phyloP scores from a whole-genome alignment of 2,329 filamentous ascomycete species.

The Verticillium longisporum region DNA sequence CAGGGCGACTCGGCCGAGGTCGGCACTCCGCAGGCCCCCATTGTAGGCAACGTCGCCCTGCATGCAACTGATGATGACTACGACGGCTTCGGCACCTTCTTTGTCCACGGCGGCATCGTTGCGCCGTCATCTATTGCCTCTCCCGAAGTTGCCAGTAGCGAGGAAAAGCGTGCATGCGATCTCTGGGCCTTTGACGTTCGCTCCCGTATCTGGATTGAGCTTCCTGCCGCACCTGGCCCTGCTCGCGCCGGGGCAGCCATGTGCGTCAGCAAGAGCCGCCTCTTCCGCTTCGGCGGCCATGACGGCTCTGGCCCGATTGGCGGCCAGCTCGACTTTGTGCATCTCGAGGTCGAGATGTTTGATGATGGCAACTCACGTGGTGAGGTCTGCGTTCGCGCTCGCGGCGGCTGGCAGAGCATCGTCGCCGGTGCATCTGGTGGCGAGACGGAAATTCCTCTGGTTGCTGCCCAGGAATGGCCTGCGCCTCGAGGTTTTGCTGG shows the following conservation, averaged over 20 bases:
- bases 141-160: conserved; percentile 42
- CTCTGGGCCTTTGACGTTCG: conserved; percentile 72
- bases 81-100: conserved; percentile 60
- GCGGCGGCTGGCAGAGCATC: conserved; percentile 49
- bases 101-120: conserved; percentile 61
- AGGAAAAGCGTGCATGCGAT: conserved; percentile 56
- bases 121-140: not conserved
- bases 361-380: conserved; percentile 40
- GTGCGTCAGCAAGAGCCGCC: conserved; percentile 51
- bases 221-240: conserved; percentile 60
- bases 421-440: conserved; percentile 13
- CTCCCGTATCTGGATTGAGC: conserved; percentile 57
- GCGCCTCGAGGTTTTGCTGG: conserved; percentile 45
- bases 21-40: conserved; percentile 51
- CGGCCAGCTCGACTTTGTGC: conserved; percentile 61
- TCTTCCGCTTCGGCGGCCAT: conserved; percentile 78
- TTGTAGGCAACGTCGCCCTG: conserved; percentile 50
- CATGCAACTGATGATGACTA: conserved; percentile 52
- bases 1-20: conserved; percentile 46
- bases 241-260: conserved; percentile 62
- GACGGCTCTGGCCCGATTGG: conserved; percentile 65
- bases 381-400: conserved; percentile 43
- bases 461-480: conserved; percentile 37
- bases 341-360: conserved; percentile 49
- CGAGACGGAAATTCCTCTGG: conserved; percentile 26